Evolutionary conservation across 352 stramenopile genomes (phyloP), one percentile per base, ranked within the genome.

Genomic region (Phytophthora idaei): DNA sequence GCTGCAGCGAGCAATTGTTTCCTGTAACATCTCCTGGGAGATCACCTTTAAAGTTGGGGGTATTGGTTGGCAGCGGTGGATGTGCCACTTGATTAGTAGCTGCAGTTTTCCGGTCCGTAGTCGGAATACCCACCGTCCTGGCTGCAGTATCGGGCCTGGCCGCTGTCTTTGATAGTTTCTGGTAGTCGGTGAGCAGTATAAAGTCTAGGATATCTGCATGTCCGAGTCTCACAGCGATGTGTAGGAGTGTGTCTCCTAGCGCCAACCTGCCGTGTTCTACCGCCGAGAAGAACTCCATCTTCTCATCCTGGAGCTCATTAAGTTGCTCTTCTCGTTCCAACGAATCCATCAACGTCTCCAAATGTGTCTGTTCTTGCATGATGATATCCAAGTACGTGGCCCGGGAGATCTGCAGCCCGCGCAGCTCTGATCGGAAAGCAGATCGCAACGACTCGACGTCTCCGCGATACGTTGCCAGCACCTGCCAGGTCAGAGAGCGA

Each of bases 371-470:
- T 45, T 90, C 84, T 3, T 85, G 77, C 52, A 84, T 79, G 73
- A 78, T 85, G 25, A 94, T 79, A 61, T 93, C 86, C 36, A 94
- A 67, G 57, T 92, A 94, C 29, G 80, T 90, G 12, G 86, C 84
- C 2, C 86, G 71, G 9, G 86, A 94, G 53, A 93, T 83, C 80
- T 94, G 85, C 5, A 92, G 63, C 4, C 60, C 76, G 6, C 83
- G 76, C 29, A 92, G 69, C 2, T 79, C 60, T 27, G 64, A 56
- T 11, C 73, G 64, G 48, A 88, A 93, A 52, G 76, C 59, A n/a
- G 25, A 27, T 7, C 71, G 65, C 14, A 94, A 64, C 3, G 64
- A 53, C 0, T 77, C 68, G 11, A 90, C 55, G 41, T 91, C 70
- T 48, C 80, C 76, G 3, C 68, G 68, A 69, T 85, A 93, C 49